Percentiles rank a stretch among this genome's conserved stretches.
Evolutionary conservation across 176 grass and related monocot genomes (phyloP).

Genomic region (Puya raimondii): DNA sequence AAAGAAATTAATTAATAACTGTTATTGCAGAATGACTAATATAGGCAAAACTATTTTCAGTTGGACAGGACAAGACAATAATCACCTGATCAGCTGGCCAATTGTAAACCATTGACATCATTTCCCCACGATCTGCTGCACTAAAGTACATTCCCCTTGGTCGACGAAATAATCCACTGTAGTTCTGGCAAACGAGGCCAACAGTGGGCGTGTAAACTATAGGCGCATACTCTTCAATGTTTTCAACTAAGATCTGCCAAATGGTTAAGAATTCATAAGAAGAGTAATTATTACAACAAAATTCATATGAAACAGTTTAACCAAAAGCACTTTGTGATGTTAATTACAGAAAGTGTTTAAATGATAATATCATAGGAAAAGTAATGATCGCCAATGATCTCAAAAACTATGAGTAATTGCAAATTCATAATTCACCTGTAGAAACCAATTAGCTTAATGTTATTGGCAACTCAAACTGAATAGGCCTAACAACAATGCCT

Average conservation of each 20-base stretch:
- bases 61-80: constrained; percentile 16
- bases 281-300: constrained; percentile 20
- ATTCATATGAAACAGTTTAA: not conserved
- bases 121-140: constrained; percentile 76
- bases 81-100: constrained; percentile 93
- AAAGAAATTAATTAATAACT: not conserved
- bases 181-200: constrained; percentile 96
- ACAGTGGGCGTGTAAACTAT: constrained; percentile 94
- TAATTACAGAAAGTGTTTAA: not conserved
- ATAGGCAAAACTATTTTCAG: constrained; percentile 5
- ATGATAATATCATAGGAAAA: too few species aligned
- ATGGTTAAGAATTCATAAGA: constrained; percentile 13
- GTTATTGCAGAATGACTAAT: not conserved
- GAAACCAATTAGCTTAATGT: too few species aligned
- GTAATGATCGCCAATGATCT: too few species aligned
- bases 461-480: too few species aligned
- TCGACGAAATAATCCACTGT: constrained; percentile 85
- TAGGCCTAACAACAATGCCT: too few species aligned
- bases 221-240: constrained; percentile 91
- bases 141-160: constrained; percentile 97
- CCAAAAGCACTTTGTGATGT: not conserved
- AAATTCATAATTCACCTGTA: too few species aligned
- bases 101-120: constrained; percentile 99
- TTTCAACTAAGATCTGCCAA: constrained; percentile 73
- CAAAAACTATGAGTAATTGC: too few species aligned